Evolutionary conservation across 2,329 filamentous ascomycete species (phyloP).

Genomic region (Fusarium sp.): DNA sequence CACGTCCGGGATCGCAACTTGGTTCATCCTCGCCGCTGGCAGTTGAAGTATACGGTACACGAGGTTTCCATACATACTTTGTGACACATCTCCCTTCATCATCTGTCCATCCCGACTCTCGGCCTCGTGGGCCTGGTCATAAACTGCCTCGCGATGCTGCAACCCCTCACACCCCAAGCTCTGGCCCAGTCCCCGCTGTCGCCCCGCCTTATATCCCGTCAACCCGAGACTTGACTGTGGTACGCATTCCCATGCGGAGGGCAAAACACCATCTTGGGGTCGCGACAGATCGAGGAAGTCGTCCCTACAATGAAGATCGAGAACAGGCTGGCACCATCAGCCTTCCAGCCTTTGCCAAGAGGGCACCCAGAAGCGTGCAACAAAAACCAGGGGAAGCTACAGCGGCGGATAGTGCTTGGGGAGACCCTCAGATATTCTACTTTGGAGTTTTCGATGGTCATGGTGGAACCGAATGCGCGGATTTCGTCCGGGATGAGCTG

Average conservation of each 20-base stretch:
- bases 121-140: slow-evolving; percentile 74
- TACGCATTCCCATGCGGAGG: slow-evolving; percentile 90
- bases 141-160: slow-evolving; percentile 88
- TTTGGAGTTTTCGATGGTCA: slow-evolving; percentile 98
- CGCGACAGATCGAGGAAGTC: slow-evolving; percentile 78
- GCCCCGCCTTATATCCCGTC: slow-evolving; percentile 65
- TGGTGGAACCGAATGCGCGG: slow-evolving; percentile 87
- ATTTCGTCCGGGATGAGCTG: slow-evolving; percentile 83
- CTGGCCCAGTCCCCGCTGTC: slow-evolving; percentile 65
- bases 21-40: slow-evolving; percentile 4
- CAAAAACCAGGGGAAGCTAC: slow-evolving; percentile 68
- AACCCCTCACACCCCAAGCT: slow-evolving; percentile 73
- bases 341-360: slow-evolving; percentile 89
- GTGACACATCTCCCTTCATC: slow-evolving; percentile 95
- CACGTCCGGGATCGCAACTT: slow-evolving; percentile 5
- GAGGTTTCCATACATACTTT: slow-evolving; percentile 92
- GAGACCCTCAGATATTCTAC: slow-evolving; percentile 97
- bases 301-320: slow-evolving; percentile 91
- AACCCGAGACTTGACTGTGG: slow-evolving; percentile 85
- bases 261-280: slow-evolving; percentile 97
- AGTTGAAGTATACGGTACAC: slow-evolving; percentile 44
- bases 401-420: slow-evolving; percentile 78
- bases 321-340: slow-evolving; percentile 95
- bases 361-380: slow-evolving; percentile 72
- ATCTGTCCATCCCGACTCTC: slow-evolving; percentile 88